Base-by-base conservation (phyloP, 2,329 filamentous ascomycete genomes). In the Fusarium lateritium region DNA sequence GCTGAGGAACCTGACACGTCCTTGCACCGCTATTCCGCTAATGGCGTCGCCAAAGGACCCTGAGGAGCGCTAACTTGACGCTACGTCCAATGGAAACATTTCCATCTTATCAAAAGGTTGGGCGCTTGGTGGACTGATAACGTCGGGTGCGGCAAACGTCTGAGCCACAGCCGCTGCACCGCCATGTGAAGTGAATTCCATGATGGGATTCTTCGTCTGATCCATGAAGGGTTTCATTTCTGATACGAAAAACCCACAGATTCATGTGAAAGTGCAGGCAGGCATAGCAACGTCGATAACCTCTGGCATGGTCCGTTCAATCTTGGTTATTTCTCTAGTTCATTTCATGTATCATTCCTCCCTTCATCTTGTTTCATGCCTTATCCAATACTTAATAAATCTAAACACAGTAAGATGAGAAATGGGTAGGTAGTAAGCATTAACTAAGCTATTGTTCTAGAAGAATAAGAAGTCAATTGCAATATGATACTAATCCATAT, bases 1-100 rank as follows among this genome's bases (percentile, higher is more conserved):
- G 45, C 34, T 69, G 58, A 64, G 67, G 49, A 67, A 49, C 57
- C 52, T 70, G 67, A 60, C 58, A 70, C 21, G 56, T 50, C 44
- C 62, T 58, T 50, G 22, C 9, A 42, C 51, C 44, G 52, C 61
- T 53, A 55, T 39, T 50, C 65, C 56, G 19, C 49, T 58, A 52
- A 60, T 60, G 44, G 56, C 44, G 39, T 42, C 55, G 26, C 38
- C 42, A 43, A 14, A 50, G 53, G 67, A 69, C 67, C 67, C 67
- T 60, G 67, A 67, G 26, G 24, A 52, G 67, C 57, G 66, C 67
- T 70, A 70, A 53, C 42, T 52, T 60, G 49, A 21, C 44, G 36
- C 49, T 67, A 44, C 31, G 39, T n/a, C 49, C 53, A 62, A 62
- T 65, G 40, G 36, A 43, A 45, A 50, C 22, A 28, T 43, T 24